Evolutionary conservation across 495 filamentous ascomycete genomes (phyloP).

Genomic region (Aspergillus saccharolyticus): DNA sequence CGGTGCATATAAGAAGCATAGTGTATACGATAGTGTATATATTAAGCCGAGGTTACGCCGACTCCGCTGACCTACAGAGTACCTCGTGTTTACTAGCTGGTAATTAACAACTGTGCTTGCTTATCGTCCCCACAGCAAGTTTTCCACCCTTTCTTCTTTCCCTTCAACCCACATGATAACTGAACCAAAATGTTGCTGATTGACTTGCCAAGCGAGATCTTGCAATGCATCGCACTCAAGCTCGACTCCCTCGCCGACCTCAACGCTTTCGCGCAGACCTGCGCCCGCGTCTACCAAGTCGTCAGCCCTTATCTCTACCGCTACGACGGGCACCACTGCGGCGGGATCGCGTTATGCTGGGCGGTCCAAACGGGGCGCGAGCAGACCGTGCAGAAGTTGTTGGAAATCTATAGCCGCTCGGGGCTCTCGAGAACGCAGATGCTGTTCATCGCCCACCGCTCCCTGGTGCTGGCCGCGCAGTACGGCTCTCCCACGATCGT

Average conservation of each 20-base stretch:
- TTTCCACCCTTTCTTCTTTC: too few relatives aligned
- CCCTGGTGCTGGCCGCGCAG: neutral
- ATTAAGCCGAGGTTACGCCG: too few relatives aligned
- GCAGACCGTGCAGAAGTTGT: neutral
- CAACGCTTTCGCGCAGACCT: conserved; percentile 20
- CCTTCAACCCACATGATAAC: too few relatives aligned
- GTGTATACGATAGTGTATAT: too few relatives aligned
- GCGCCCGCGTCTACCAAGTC: conserved; percentile 16
- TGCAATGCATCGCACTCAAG: neutral
- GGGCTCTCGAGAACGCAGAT: too few relatives aligned
- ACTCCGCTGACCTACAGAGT: too few relatives aligned
- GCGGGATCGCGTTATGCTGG: conserved; percentile 20
- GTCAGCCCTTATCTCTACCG: conserved; percentile 22
- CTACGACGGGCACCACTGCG: conserved; percentile 14
- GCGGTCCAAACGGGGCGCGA: conserved; percentile 9
- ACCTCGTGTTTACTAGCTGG: too few relatives aligned
- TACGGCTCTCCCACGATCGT: neutral
- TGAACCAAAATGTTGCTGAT: neutral
- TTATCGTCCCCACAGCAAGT: too few relatives aligned
- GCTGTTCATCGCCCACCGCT: neutral
- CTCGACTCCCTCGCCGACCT: conserved; percentile 6
- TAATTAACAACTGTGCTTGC: too few relatives aligned
- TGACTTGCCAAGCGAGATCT: neutral
- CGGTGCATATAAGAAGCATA: too few relatives aligned
- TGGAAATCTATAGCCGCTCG: neutral